Evolutionary conservation across 805 yeast species (phyloP), one percentile per base, ranked within the genome.

Genomic region (Jamesozyma hellenica): DNA sequence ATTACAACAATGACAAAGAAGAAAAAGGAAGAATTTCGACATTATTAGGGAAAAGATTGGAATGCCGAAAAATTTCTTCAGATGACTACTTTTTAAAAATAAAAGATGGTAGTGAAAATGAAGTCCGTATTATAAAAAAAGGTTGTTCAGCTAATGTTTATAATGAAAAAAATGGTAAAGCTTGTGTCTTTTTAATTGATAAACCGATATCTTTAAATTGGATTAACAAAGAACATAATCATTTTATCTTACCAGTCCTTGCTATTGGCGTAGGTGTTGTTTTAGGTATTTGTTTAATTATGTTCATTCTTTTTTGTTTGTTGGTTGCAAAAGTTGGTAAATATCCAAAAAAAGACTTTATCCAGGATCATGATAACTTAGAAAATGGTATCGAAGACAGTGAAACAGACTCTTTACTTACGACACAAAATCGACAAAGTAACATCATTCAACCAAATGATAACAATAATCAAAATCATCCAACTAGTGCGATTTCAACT

Each of bases 261-360:
- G 83, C 90, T 12, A 62, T 82, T 26, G 78, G 78, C 0, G 58
- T 82, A 21, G 94, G 92, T 6, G 63, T 80, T 4, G 59, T 81
- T 2, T 51, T 79, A 8, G 90, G 90, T 0, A 66, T 78, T 25
- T 47, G 79, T 13, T 42, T 46, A 16, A 38, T 51, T 4, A 32
- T 46, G 17, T 40, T 47, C 4, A 28, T 52, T 11, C 28, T 50
- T 11, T 42, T 47, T 14, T 47, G 52, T 26, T 21, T 49, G 3
- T 27, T 50, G 11, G 34, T 40, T 2, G 8, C 40, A 2, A 40
- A 42, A 28, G 29, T 36, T 16, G 35, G 28, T 4, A 36, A 42
- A 17, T 10, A 18, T 16, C 14, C 32, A n/a, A 29, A 29, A 18
- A 29, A 30, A 17, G n/a, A 10, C 2, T 17, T 16, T 10, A 15